Base-by-base conservation (phyloP, 176 grass and related monocot species). In the Aegilops tauschii region DNA sequence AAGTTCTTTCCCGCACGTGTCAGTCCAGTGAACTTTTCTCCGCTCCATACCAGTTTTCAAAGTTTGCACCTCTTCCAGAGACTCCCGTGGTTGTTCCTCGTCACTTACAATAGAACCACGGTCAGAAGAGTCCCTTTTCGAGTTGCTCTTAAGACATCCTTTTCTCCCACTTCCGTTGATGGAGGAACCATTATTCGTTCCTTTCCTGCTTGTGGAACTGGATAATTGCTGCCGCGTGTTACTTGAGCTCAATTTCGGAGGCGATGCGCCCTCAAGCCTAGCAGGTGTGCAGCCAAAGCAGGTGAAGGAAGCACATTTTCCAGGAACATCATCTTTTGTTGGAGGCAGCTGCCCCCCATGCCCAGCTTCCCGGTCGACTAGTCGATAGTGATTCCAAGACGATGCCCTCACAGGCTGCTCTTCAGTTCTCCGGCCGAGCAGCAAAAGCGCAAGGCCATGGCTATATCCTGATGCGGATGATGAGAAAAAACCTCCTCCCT, bases 401-500 rank as follows among this genome's bases (percentile, higher is more conserved):
- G 89, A 95, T 73, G 83, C 77, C 88, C 86, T 91, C 4, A 89
- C 90, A n/a, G 90, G 88, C 50, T 92, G 88, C 30, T 97, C 95
- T 77, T 95, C 93, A 80, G 82, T 86, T 93, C 85, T 95, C 49
- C 89, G 87, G 17, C 95, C 93, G 84, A 97, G 91, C 32, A 97
- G 76, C 85, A 97, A 82, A 63, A 97, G 91, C 44, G 95, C 85
- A 72, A 95, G 90, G 42, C 95, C 95, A 79, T 90, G 90, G 52
- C 86, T 95, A 74, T 97, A 97, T 44, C 95, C 95, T 80, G 93
- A 97, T 56, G 95, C 95, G 16, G 95, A 97, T 17, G 95, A 95
- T 32, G 92, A 93, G 89, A 97, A 97, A 75, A 97, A 97, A 1
- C 95, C 95, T 73, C 92, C 92, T 85, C 95, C 95, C 92, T 97